Evolutionary conservation across 441 rosid genomes (phyloP).

Genomic region (Iberis amara): DNA sequence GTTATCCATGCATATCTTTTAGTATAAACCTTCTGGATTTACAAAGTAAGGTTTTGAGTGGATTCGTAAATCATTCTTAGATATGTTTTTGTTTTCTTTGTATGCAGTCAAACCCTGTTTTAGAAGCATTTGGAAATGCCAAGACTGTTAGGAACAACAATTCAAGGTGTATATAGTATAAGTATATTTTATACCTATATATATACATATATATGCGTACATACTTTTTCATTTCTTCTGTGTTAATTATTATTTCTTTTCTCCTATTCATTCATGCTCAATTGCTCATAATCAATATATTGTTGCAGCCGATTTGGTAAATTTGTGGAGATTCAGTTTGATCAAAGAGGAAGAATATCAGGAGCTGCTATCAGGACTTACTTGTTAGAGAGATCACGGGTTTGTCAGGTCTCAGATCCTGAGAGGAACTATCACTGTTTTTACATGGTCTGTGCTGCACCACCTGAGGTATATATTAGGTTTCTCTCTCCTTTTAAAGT

Average conservation of each 20-base stretch:
- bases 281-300: slow-evolving; percentile 26
- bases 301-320: slow-evolving; percentile 88
- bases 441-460: slow-evolving; percentile 98
- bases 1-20: slow-evolving; percentile 36
- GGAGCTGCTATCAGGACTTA: slow-evolving; percentile 98
- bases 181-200: neutral
- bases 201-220: slow-evolving; percentile 6
- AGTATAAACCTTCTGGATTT: slow-evolving; percentile 10
- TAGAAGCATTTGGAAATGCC: slow-evolving; percentile 99
- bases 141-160: slow-evolving; percentile 98
- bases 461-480: slow-evolving; percentile 65
- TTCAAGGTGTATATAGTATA: slow-evolving; percentile 61
- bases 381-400: slow-evolving; percentile 93
- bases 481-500: slow-evolving; percentile 12
- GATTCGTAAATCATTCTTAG: slow-evolving; percentile 2
- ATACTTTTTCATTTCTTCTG: slow-evolving; percentile 8
- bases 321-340: slow-evolving; percentile 97
- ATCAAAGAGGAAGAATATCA: slow-evolving; percentile 70
- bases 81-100: slow-evolving; percentile 17
- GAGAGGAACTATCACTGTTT: slow-evolving; percentile 98
- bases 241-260: neutral
- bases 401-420: slow-evolving; percentile 94
- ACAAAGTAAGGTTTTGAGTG: slow-evolving; percentile 10
- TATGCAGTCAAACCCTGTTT: slow-evolving; percentile 95
- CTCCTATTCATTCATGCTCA: slow-evolving; percentile 17